phyloP scores from a whole-genome alignment of 192 early-diverging fungal genomes.

The Borealophlyctis nickersoniae region DNA sequence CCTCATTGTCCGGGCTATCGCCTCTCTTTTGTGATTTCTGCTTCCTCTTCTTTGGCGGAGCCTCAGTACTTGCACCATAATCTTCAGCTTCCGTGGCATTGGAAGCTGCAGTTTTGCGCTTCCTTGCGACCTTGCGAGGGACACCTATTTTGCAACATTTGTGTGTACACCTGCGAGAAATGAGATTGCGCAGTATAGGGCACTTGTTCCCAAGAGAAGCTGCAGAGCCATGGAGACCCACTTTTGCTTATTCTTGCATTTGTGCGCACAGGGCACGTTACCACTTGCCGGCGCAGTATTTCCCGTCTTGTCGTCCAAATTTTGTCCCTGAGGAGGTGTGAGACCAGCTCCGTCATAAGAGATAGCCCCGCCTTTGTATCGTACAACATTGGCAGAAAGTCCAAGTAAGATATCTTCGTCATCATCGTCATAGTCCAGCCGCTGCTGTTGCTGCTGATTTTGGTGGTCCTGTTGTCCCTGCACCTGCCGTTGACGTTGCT shows the following conservation, averaged over 20 bases:
- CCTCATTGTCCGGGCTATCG: too few relatives aligned
- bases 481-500: too few relatives aligned
- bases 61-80: background rate
- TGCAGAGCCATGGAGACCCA: too few relatives aligned
- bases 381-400: background rate
- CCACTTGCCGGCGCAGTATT: conserved; percentile 10
- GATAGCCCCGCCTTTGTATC: background rate
- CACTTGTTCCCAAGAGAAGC: too few relatives aligned
- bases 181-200: too few relatives aligned
- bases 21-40: background rate
- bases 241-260: conserved; percentile 36
- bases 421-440: background rate
- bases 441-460: conserved; percentile 1
- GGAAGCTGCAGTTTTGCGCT: conserved; percentile 1
- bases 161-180: conserved; percentile 37
- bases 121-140: conserved; percentile 6
- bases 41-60: background rate
- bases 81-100: background rate
- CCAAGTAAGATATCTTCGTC: background rate
- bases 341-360: background rate
- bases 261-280: conserved; percentile 34
- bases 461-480: too few relatives aligned
- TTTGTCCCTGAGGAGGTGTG: too few relatives aligned
- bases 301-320: too few relatives aligned
- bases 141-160: conserved; percentile 41